Evolutionary conservation across 495 filamentous ascomycete genomes (phyloP).

Genomic region (Penicillium steckii): DNA sequence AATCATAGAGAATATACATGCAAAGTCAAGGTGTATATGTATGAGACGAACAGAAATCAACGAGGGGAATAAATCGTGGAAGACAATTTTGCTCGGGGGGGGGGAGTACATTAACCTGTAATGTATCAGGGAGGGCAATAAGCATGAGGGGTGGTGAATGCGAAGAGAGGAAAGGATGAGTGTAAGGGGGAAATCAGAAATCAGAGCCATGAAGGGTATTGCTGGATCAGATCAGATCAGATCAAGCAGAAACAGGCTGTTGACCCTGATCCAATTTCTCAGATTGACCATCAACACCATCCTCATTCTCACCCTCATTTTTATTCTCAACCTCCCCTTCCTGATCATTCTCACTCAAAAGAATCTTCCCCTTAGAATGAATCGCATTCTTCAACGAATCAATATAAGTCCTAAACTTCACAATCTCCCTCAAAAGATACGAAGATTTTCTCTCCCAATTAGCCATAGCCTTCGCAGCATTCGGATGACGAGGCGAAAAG

Average conservation of each 20-base stretch:
- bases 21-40: background rate
- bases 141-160: too few species aligned
- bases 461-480: slow-evolving; percentile 75
- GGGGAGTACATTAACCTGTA: background rate
- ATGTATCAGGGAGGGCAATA: background rate
- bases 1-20: too few species aligned
- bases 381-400: slow-evolving; percentile 69
- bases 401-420: slow-evolving; percentile 94
- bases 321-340: background rate
- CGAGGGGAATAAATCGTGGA: background rate
- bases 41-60: background rate
- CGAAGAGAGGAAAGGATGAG: slow-evolving; percentile 10
- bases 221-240: background rate
- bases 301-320: background rate
- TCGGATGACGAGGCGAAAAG: slow-evolving; percentile 83
- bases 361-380: slow-evolving; percentile 54
- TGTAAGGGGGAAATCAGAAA: slow-evolving; percentile 2
- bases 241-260: background rate
- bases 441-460: slow-evolving; percentile 97
- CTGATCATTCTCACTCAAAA: slow-evolving; percentile 1
- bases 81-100: background rate
- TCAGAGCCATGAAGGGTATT: background rate
- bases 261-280: background rate
- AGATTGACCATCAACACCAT: too few species aligned
- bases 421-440: slow-evolving; percentile 89